These are phyloP conservation scores for Plasmopara halstedii DNA, from an alignment of 352 stramenopile species.

Conservation along the genomic window DNA sequence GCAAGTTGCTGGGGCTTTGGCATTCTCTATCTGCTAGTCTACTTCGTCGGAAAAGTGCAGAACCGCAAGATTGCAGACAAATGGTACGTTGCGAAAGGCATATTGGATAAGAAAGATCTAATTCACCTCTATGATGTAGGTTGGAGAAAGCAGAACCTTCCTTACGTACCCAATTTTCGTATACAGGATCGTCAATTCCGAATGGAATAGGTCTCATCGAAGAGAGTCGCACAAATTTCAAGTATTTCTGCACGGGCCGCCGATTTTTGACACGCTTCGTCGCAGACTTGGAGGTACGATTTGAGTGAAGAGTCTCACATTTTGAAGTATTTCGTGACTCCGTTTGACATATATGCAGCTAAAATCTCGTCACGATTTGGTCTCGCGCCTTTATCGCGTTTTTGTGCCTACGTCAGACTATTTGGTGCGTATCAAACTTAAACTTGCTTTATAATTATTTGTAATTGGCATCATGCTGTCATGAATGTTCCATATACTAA, in stretches of 20 bases:
- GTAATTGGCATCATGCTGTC: neutral
- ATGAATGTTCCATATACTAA: slow-evolving; percentile 8
- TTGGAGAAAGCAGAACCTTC: slow-evolving; percentile 55
- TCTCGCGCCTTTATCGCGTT: slow-evolving; percentile 43
- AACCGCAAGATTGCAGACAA: slow-evolving; percentile 60
- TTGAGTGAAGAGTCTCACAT: neutral
- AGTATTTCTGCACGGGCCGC: slow-evolving; percentile 79
- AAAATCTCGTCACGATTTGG: slow-evolving; percentile 51
- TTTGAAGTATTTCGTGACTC: neutral
- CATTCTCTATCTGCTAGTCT: slow-evolving; percentile 46
- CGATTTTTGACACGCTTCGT: slow-evolving; percentile 72
- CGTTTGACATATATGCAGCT: slow-evolving; percentile 21
- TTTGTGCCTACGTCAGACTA: slow-evolving; percentile 43
- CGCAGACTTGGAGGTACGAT: slow-evolving; percentile 45
- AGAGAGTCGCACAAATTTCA: slow-evolving; percentile 71
- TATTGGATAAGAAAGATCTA: neutral
- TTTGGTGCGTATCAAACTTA: slow-evolving; percentile 29
- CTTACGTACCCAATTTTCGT: slow-evolving; percentile 64
- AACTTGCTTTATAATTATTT: neutral
- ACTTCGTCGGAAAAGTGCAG: slow-evolving; percentile 56
- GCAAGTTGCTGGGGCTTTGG: slow-evolving; percentile 35
- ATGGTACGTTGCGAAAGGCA: slow-evolving; percentile 25
- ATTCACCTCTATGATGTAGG: slow-evolving; percentile 31
- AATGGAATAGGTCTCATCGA: slow-evolving; percentile 57
- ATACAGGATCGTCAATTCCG: slow-evolving; percentile 54